These are phyloP conservation scores for Castanea crenata DNA, from an alignment of 306 rosid genomes.

Conservation along the genomic window DNA sequence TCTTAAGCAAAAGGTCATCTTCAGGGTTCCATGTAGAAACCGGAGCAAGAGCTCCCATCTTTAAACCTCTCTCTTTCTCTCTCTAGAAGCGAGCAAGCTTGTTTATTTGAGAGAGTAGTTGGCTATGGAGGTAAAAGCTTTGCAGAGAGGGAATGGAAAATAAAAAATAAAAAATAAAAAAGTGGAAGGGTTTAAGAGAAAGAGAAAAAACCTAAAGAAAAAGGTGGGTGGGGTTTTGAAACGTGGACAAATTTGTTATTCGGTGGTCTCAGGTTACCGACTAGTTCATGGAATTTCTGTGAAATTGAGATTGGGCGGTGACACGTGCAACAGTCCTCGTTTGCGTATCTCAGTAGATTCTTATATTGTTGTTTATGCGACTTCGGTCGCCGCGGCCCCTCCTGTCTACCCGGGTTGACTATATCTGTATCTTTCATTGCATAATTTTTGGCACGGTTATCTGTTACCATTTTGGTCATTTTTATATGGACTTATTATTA, in stretches of 20 bases:
- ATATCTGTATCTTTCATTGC: no score
- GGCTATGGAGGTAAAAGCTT: neutral
- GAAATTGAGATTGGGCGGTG: neutral
- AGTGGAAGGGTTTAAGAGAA: constrained; percentile 9
- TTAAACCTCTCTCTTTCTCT: neutral
- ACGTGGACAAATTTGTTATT: constrained; percentile 18
- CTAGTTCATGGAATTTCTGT: constrained; percentile 18
- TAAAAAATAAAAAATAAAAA: neutral
- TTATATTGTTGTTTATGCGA: neutral
- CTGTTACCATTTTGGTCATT: no score
- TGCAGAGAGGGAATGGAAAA: neutral
- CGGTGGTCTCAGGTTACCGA: constrained; percentile 8
- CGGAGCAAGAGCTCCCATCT: constrained; percentile 79
- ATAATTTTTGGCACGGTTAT: no score
- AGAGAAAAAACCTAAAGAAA: neutral
- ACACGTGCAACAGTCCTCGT: constrained; percentile 20
- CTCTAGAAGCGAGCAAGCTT: constrained; percentile 2
- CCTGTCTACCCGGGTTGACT: no score
- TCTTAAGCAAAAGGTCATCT: constrained; percentile 82
- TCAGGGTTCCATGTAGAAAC: constrained; percentile 58
- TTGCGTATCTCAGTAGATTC: neutral
- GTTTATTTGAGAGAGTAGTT: neutral
- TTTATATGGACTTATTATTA: no score
- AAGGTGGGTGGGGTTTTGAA: constrained; percentile 8
- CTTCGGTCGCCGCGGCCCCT: no score